A percentile compares a stretch with the other conserved stretches of the same genome.
Conservation (phyloP, 345 rosid species). For the Raphanus raphanistrum region DNA sequence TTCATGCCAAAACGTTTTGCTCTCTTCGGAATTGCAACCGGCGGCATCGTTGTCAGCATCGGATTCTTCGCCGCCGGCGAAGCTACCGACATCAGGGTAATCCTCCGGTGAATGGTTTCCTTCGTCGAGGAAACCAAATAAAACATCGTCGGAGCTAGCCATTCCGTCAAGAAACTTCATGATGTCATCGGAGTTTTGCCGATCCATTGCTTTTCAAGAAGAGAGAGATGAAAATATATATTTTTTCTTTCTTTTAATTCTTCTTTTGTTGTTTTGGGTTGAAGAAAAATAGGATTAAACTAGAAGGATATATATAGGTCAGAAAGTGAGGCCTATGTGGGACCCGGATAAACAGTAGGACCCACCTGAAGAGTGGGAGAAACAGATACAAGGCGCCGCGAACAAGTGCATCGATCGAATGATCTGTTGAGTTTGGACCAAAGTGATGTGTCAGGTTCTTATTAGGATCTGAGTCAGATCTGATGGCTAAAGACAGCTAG, state of each 20-base stretch:
- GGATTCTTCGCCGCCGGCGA: slow-evolving; percentile 16
- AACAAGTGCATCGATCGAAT: neutral
- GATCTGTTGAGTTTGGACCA: slow-evolving; percentile 22
- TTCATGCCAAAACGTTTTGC: slow-evolving; percentile 61
- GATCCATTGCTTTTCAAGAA: slow-evolving; percentile 16
- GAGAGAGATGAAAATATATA: slow-evolving; percentile 14
- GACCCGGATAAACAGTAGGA: slow-evolving; percentile 31
- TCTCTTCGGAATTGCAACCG: slow-evolving; percentile 44
- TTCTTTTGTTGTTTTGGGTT: neutral
- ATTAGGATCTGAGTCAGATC: slow-evolving; percentile 16
- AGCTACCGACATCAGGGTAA: slow-evolving; percentile 23
- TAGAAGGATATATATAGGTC: slow-evolving; percentile 31
- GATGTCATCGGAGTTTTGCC: slow-evolving; percentile 50
- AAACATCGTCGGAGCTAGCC: slow-evolving; percentile 56
- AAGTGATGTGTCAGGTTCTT: slow-evolving; percentile 37
- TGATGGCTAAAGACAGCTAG: slow-evolving; percentile 42
- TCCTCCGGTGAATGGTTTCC: slow-evolving; percentile 36
- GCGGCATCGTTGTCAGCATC: slow-evolving; percentile 38
- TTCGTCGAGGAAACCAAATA: slow-evolving; percentile 62
- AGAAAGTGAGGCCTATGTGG: neutral
- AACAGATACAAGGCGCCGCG: slow-evolving; percentile 71
- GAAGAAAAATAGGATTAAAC: neutral
- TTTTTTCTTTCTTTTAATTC: neutral
- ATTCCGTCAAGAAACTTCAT: slow-evolving; percentile 54
- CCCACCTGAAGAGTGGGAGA: slow-evolving; percentile 34